These are phyloP conservation scores for Adansonia rubrostipa DNA, from an alignment of 441 rosid genomes.

Conservation along the genomic window DNA sequence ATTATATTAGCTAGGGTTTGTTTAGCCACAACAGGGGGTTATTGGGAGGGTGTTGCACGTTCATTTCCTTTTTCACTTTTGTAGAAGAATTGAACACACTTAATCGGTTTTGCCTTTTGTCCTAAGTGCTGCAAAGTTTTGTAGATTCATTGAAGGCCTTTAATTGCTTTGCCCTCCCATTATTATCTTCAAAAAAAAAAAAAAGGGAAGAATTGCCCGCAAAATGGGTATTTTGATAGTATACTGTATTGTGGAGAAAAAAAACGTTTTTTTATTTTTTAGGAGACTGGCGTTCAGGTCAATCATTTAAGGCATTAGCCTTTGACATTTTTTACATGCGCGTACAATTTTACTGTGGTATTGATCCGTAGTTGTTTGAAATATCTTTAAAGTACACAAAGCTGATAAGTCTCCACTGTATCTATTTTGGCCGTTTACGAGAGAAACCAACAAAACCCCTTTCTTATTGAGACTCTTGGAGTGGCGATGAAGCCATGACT, in stretches of 20 bases:
- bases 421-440: conserved; percentile 48
- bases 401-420: conserved; percentile 40
- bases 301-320: conserved; percentile 15
- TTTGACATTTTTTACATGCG: conserved; percentile 26
- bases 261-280: not conserved
- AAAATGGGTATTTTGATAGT: not conserved
- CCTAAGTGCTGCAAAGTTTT: conserved; percentile 41
- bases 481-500: conserved; percentile 31
- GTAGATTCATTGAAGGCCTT: conserved; percentile 52
- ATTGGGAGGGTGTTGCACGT: conserved; percentile 34
- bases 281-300: conserved; percentile 23
- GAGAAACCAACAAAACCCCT: conserved; percentile 42
- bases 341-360: conserved; percentile 14
- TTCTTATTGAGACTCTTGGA: conserved; percentile 24
- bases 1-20: conserved; percentile 31
- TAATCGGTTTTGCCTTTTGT: conserved; percentile 33
- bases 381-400: conserved; percentile 34
- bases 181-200: conserved; percentile 15
- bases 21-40: conserved; percentile 15
- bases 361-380: conserved; percentile 28
- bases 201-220: not conserved
- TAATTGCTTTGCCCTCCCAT: conserved; percentile 43
- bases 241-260: not conserved
- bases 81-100: conserved; percentile 53
- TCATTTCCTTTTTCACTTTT: conserved; percentile 14